These are phyloP conservation scores for Penicillium aurantiogriseum DNA, from an alignment of 2,329 filamentous ascomycete species.

Conservation along the genomic window DNA sequence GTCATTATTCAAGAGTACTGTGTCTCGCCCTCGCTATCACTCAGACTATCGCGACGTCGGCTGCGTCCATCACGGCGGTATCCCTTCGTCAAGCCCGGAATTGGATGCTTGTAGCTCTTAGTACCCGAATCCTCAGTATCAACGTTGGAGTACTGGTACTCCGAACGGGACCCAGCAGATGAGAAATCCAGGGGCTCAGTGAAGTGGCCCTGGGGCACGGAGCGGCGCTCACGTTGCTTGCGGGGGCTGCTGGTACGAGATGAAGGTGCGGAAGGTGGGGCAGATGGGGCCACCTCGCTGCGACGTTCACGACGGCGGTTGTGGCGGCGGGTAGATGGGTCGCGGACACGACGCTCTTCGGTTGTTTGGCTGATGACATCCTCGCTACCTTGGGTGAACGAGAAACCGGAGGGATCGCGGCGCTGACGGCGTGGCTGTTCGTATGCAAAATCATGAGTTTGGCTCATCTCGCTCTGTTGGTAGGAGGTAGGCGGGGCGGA, in stretches of 20 bases:
- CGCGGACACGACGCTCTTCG: constrained; percentile 35
- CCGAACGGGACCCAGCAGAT: constrained; percentile 37
- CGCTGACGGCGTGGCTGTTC: constrained; percentile 26
- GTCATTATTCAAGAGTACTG: constrained; percentile 24
- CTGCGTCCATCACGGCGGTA: constrained; percentile 42
- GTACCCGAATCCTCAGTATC: constrained; percentile 49
- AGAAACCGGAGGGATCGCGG: constrained; percentile 43
- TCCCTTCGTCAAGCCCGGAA: constrained; percentile 53
- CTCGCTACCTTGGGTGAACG: constrained; percentile 52
- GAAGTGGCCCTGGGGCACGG: constrained; percentile 39
- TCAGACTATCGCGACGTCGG: constrained; percentile 52
- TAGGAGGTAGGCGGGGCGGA: constrained; percentile 59
- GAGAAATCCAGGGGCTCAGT: constrained; percentile 47
- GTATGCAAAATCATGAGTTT: constrained; percentile 47
- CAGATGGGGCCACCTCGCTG: constrained; percentile 14
- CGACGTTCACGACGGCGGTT: constrained; percentile 33
- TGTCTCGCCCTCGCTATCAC: constrained; percentile 51
- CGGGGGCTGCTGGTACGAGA: constrained; percentile 38
- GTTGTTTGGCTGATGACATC: constrained; percentile 39
- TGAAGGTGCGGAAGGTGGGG: constrained; percentile 25
- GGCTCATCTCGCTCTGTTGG: constrained; percentile 47
- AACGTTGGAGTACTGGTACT: constrained; percentile 44
- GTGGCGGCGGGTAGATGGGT: constrained; percentile 31
- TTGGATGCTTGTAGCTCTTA: constrained; percentile 57
- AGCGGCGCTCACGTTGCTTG: constrained; percentile 35